These are phyloP conservation scores for Brassica napus DNA, from an alignment of 345 rosid genomes.

Conservation along the genomic window DNA sequence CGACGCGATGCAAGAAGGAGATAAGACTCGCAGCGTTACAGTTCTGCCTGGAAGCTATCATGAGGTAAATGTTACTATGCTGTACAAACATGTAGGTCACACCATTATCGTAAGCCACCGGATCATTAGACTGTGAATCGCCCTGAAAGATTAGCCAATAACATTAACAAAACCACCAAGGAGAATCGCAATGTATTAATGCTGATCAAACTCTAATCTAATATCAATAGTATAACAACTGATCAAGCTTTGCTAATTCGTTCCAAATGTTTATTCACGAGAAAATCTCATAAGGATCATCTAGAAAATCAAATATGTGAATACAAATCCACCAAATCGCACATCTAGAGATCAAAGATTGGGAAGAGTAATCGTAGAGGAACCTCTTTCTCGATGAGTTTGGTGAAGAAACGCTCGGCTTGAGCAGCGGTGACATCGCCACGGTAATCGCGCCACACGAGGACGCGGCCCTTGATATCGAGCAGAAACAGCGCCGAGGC, in stretches of 20 bases:
- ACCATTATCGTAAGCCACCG: constrained; percentile 92
- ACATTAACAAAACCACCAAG: neutral
- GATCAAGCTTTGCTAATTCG: constrained; percentile 2
- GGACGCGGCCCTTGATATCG: constrained; percentile 75
- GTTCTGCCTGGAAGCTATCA: constrained; percentile 90
- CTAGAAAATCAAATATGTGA: neutral
- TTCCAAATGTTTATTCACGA: constrained; percentile 15
- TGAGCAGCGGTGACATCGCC: constrained; percentile 75
- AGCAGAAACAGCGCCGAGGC: constrained; percentile 82
- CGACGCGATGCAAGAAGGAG: constrained; percentile 84
- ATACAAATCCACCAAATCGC: neutral
- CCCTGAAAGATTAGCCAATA: constrained; percentile 51
- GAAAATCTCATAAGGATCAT: neutral
- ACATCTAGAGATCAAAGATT: neutral
- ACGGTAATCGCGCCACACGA: constrained; percentile 86
- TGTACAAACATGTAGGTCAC: constrained; percentile 92
- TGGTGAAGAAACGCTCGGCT: constrained; percentile 87
- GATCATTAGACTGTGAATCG: constrained; percentile 97
- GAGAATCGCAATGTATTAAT: neutral
- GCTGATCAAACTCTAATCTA: constrained; percentile 8
- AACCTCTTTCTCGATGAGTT: constrained; percentile 83
- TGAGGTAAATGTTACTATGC: constrained; percentile 87
- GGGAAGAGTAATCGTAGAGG: neutral
- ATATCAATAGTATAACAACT: neutral
- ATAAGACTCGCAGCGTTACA: constrained; percentile 96